Conservation (phyloP, 148 eudicot genomes). For the Fagopyrum homotropicum region DNA sequence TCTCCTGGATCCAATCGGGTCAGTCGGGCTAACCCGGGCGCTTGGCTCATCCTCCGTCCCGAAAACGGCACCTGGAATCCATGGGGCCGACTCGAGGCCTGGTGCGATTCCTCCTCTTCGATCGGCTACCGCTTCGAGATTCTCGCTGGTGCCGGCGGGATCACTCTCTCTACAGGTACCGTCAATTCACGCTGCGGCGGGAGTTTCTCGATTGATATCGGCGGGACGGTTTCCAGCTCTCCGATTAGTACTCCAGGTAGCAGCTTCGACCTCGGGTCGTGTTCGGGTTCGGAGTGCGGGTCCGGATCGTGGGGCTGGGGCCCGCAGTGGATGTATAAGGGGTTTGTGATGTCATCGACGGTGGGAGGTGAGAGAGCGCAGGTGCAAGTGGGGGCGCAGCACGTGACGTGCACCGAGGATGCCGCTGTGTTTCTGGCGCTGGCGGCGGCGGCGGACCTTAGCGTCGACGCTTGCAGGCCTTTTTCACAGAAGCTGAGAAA, state of each 20-base stretch:
- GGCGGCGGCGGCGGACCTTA: slow-evolving; percentile 58
- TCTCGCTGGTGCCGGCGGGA: slow-evolving; percentile 5
- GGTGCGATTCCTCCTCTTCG: slow-evolving; percentile 5
- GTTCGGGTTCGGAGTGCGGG: slow-evolving; percentile 45
- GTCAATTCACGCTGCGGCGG: slow-evolving; percentile 52
- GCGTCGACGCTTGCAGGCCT: slow-evolving; percentile 54
- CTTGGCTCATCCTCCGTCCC: slow-evolving; percentile 15
- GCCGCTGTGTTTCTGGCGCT: slow-evolving; percentile 63
- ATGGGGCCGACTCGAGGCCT: slow-evolving; percentile 10
- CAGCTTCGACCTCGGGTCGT: slow-evolving; percentile 69
- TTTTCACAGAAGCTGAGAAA: slow-evolving; percentile 44
- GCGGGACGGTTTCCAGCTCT: slow-evolving; percentile 28
- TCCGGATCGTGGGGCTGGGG: slow-evolving; percentile 35
- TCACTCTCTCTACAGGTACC: slow-evolving; percentile 27
- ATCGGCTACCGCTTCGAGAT: slow-evolving; percentile 7
- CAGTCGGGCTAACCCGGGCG: slow-evolving; percentile 9
- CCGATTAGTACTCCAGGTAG: slow-evolving; percentile 55
- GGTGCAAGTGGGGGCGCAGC: slow-evolving; percentile 59
- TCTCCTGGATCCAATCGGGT: slow-evolving; percentile 10
- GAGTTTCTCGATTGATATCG: slow-evolving; percentile 56
- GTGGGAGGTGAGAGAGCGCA: slow-evolving; percentile 48
- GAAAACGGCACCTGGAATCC: slow-evolving; percentile 12
- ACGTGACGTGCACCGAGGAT: slow-evolving; percentile 57
- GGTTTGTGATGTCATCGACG: slow-evolving; percentile 95
- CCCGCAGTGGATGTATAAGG: slow-evolving; percentile 56